These are phyloP conservation scores for Aschersonia sp. DNA, from an alignment of 2,329 filamentous ascomycete genomes.

Conservation along the genomic window DNA sequence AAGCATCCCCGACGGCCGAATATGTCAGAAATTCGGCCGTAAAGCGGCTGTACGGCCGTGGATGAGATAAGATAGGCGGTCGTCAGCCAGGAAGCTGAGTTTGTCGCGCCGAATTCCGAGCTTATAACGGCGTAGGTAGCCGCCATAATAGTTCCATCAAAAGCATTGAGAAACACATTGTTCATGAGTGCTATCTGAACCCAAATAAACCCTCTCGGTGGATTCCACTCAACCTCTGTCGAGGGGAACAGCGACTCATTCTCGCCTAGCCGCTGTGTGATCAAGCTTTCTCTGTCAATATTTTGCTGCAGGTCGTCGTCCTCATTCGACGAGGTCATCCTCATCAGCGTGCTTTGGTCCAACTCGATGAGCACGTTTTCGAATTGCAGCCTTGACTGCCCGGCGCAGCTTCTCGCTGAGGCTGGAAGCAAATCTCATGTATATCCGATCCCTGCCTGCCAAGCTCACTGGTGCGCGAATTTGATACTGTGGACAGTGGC, in stretches of 20 bases:
- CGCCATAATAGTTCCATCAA: slow-evolving; percentile 61
- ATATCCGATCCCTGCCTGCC: no score
- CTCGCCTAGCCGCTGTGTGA: not conserved
- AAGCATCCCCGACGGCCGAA: slow-evolving; percentile 50
- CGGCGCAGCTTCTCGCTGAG: no score
- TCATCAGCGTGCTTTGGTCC: no score
- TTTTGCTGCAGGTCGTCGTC: not conserved
- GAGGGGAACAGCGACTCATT: not conserved
- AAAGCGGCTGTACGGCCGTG: slow-evolving; percentile 59
- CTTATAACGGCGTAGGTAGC: slow-evolving; percentile 62
- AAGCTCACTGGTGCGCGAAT: no score
- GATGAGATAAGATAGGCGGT: slow-evolving; percentile 59
- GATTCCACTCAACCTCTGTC: slow-evolving; percentile 22
- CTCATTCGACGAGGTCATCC: not conserved
- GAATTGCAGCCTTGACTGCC: no score
- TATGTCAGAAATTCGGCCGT: slow-evolving; percentile 57
- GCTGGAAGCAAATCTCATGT: no score
- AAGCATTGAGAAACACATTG: slow-evolving; percentile 51
- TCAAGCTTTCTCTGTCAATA: not conserved
- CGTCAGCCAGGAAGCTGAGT: slow-evolving; percentile 61
- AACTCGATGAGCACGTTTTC: no score
- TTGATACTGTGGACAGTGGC: no score
- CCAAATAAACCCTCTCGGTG: slow-evolving; percentile 37
- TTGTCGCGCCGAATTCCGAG: slow-evolving; percentile 58
- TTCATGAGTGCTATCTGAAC: slow-evolving; percentile 48